phyloP scores from a whole-genome alignment of 2,329 filamentous ascomycete species.

The Sclerotinia trifoliorum region DNA sequence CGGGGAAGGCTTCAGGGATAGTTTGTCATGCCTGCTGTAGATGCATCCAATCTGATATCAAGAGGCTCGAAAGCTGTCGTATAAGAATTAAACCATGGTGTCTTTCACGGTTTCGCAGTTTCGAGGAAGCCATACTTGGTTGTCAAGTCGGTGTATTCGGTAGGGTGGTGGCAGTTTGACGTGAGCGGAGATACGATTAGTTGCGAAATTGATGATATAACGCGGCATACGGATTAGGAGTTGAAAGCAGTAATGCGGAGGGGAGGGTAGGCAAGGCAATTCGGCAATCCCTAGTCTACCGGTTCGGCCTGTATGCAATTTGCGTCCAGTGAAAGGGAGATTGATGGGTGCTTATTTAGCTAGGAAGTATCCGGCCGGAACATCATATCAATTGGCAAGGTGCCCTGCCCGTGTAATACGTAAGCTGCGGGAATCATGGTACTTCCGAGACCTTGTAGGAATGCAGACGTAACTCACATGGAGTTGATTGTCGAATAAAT shows the following conservation, averaged over 20 bases:
- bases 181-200: not conserved
- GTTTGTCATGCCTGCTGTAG: not conserved
- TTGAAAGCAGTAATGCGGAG: not conserved
- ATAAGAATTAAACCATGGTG: not conserved
- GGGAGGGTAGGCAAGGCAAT: not conserved
- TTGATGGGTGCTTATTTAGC: not conserved
- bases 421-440: not conserved
- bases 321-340: not conserved
- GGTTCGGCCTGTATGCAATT: not conserved
- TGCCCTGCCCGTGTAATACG: not conserved
- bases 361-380: not conserved
- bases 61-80: not conserved
- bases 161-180: not conserved
- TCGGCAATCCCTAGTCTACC: not conserved
- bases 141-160: not conserved
- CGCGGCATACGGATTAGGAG: not conserved
- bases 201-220: not conserved
- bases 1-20: not conserved
- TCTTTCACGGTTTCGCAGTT: not conserved
- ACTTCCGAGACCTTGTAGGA: not conserved
- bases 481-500: not conserved
- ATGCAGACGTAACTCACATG: not conserved
- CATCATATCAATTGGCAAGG: not conserved
- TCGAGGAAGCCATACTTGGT: not conserved
- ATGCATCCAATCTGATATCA: not conserved